These are phyloP conservation scores for Dichomitus squalens DNA, from an alignment of 1,284 basidiomycete species.

Conservation along the genomic window DNA sequence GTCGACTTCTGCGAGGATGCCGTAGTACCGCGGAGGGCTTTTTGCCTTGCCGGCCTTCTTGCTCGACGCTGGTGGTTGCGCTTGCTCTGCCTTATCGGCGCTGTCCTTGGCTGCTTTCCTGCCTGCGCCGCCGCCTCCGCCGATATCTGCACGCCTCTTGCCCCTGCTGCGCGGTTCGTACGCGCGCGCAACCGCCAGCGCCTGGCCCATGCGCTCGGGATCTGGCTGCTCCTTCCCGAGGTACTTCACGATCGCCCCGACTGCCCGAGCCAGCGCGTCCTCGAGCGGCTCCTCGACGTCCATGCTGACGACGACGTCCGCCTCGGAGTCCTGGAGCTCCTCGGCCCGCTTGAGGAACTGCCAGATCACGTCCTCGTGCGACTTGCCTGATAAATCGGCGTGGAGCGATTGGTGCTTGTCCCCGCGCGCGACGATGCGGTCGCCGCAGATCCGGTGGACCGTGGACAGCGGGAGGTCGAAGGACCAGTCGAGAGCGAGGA, in stretches of 20 bases:
- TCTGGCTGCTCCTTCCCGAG: slow-evolving; percentile 56
- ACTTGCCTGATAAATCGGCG: slow-evolving; percentile 50
- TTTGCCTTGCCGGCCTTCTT: background rate
- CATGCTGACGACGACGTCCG: slow-evolving; percentile 72
- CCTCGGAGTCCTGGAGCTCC: slow-evolving; percentile 64
- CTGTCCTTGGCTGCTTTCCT: background rate
- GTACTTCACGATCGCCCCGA: slow-evolving; percentile 56
- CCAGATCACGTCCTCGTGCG: slow-evolving; percentile 84
- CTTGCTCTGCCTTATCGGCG: background rate
- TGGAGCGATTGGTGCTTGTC: slow-evolving; percentile 83
- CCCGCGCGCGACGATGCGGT: slow-evolving; percentile 76
- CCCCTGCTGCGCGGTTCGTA: slow-evolving; percentile 46
- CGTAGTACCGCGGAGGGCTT: slow-evolving; percentile 68
- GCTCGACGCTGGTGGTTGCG: background rate
- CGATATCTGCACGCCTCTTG: slow-evolving; percentile 31
- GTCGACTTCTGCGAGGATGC: slow-evolving; percentile 74
- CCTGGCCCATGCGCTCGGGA: slow-evolving; percentile 60
- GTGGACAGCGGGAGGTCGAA: slow-evolving; percentile 54
- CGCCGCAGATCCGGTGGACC: slow-evolving; percentile 75
- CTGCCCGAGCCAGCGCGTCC: slow-evolving; percentile 57
- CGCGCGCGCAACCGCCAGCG: slow-evolving; percentile 52
- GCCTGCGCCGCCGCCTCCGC: slow-evolving; percentile 30
- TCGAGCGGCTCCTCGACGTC: slow-evolving; percentile 57
- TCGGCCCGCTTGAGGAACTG: slow-evolving; percentile 73
- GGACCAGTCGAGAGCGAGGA: slow-evolving; percentile 83